These are phyloP conservation scores for Beauveria caledonica DNA, from an alignment of 2,329 filamentous ascomycete genomes.

Conservation along the genomic window DNA sequence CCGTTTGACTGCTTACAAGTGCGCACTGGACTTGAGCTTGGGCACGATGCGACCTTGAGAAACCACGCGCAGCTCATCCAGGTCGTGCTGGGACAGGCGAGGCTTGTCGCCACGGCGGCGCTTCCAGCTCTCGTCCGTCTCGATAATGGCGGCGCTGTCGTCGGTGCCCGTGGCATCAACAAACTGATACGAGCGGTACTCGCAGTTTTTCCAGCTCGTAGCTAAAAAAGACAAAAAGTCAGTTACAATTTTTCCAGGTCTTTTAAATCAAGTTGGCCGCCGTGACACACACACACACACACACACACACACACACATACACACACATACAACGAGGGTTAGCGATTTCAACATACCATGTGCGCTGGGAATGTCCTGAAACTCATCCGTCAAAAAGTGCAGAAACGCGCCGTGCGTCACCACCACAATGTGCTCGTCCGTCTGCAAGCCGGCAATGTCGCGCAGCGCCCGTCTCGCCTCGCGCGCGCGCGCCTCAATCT, in stretches of 20 bases:
- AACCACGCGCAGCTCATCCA: slow-evolving; percentile 33
- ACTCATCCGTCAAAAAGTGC: slow-evolving; percentile 81
- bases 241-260: neutral
- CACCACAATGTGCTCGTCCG: slow-evolving; percentile 59
- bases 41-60: slow-evolving; percentile 28
- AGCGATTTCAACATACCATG: slow-evolving; percentile 25
- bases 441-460: slow-evolving; percentile 26
- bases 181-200: slow-evolving; percentile 62
- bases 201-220: slow-evolving; percentile 68
- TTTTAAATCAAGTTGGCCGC: neutral
- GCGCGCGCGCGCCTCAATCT: slow-evolving; percentile 53
- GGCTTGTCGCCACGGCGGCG: slow-evolving; percentile 33
- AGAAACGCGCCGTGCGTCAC: slow-evolving; percentile 79
- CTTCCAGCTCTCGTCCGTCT: slow-evolving; percentile 41
- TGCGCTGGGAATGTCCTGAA: slow-evolving; percentile 47
- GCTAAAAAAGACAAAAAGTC: slow-evolving; percentile 31
- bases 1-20: neutral
- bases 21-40: slow-evolving; percentile 19
- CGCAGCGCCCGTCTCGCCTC: slow-evolving; percentile 52
- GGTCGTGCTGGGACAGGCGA: slow-evolving; percentile 37
- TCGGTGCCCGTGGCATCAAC: slow-evolving; percentile 42
- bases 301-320: too few species aligned
- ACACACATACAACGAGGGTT: too few species aligned
- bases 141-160: slow-evolving; percentile 36
- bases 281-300: too few species aligned